Percentiles rank a stretch among this genome's conserved stretches.
phyloP scores from a whole-genome alignment of 306 rosid genomes.

The Quercus berberidifolia region DNA sequence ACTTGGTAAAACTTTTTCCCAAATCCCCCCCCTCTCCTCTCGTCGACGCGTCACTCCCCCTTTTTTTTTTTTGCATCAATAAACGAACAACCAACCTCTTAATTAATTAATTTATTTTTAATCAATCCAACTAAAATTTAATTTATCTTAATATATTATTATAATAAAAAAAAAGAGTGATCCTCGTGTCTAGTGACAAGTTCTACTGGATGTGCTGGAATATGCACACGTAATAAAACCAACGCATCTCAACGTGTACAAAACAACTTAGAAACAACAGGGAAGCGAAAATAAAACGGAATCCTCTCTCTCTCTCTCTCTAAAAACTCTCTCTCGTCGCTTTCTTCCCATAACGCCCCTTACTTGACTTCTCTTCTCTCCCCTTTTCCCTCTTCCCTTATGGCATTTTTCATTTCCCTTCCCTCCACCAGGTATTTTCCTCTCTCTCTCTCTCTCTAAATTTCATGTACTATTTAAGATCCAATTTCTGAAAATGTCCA shows the following conservation, averaged over 20 bases:
- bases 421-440: conserved; percentile 29
- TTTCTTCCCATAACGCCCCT: conserved; percentile 25
- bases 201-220: rapidly evolving
- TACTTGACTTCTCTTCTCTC: conserved; percentile 3
- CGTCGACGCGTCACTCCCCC: conserved; percentile 30
- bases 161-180: too few species aligned
- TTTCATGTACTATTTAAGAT: not conserved
- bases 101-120: not conserved
- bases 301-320: conserved; percentile 21
- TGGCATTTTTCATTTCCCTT: conserved; percentile 28
- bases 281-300: conserved; percentile 31
- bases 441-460: not conserved
- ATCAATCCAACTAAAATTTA: not conserved
- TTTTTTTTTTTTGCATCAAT: conserved; percentile 1
- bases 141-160: too few species aligned
- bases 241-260: too few species aligned
- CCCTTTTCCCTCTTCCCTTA: not conserved
- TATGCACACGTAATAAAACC: too few species aligned
- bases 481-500: not conserved
- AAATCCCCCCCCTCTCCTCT: conserved; percentile 6
- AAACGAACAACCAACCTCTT: not conserved
- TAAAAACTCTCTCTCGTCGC: conserved; percentile 29
- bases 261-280: too few species aligned
- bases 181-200: rapidly evolving
- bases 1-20: conserved; percentile 18